These are phyloP conservation scores for Candida endomychidarum DNA, from an alignment of 805 yeast species.

Conservation along the genomic window DNA sequence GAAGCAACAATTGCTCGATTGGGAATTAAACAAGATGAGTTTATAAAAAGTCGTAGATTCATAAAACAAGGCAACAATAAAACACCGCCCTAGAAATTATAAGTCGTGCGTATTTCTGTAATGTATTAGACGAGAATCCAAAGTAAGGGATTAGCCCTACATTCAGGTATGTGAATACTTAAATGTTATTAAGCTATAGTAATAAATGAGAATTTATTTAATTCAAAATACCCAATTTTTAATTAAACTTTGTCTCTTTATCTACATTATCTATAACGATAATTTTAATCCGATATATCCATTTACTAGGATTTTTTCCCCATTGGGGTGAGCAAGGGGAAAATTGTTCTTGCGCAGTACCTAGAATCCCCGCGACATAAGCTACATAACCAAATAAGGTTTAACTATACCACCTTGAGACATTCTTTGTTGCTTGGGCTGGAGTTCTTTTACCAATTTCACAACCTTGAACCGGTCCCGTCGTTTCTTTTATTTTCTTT, in stretches of 20 bases:
- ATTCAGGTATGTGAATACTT: no score
- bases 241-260: no score
- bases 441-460: constrained; percentile 5
- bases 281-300: constrained; percentile 1
- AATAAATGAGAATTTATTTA: no score
- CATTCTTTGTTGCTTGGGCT: background rate
- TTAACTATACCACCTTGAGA: background rate
- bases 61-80: background rate
- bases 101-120: background rate
- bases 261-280: background rate
- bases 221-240: no score
- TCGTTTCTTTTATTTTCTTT: constrained; percentile 7
- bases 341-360: background rate
- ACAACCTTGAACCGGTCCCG: background rate
- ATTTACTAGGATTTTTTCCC: background rate
- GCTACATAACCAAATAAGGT: background rate
- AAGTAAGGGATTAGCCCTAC: background rate
- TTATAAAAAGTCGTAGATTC: background rate
- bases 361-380: background rate
- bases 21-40: background rate
- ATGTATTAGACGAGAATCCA: background rate
- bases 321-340: background rate
- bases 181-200: no score
- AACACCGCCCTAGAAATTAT: background rate
- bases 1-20: background rate